Evolutionary conservation across 495 filamentous ascomycete genomes (phyloP).

Genomic region (Hyaloscypha finlandica): DNA sequence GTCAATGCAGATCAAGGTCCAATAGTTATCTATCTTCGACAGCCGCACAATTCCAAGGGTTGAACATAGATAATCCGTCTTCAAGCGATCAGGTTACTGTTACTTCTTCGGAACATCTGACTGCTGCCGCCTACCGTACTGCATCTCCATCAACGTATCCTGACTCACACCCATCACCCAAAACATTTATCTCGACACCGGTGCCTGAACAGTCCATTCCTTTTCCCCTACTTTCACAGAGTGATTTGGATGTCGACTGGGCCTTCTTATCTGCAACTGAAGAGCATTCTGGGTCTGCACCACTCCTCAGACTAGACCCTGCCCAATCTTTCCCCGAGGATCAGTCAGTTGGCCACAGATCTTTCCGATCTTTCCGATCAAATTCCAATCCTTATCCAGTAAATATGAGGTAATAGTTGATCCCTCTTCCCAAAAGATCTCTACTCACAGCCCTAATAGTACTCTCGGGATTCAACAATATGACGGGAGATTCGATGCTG

Average conservation of each 20-base stretch:
- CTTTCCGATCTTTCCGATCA: conserved; percentile 24
- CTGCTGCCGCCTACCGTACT: neutral
- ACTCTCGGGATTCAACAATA: conserved; percentile 34
- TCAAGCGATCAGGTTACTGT: conserved; percentile 6
- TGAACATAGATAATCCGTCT: conserved; percentile 24
- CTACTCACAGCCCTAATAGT: conserved; percentile 21
- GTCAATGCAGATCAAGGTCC: conserved; percentile 31
- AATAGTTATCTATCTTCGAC: conserved; percentile 32
- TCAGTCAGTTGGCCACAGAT: conserved; percentile 9
- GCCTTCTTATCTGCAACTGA: conserved; percentile 23
- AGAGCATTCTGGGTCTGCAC: conserved; percentile 22
- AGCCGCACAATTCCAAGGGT: conserved; percentile 23
- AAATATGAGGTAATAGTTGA: conserved; percentile 31
- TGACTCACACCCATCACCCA: conserved; percentile 20
- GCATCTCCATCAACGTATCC: neutral
- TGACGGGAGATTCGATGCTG: conserved; percentile 28
- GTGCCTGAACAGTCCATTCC: conserved; percentile 24
- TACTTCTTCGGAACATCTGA: neutral
- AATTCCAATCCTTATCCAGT: conserved; percentile 29
- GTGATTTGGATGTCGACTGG: conserved; percentile 30
- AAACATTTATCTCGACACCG: conserved; percentile 19
- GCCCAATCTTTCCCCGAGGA: conserved; percentile 17
- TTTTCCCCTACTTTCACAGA: conserved; percentile 28
- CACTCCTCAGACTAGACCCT: conserved; percentile 30
- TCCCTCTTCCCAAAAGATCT: neutral